Base-by-base conservation (phyloP, 2,329 filamentous ascomycete species). In the Ophiocordyceps sinensis region DNA sequence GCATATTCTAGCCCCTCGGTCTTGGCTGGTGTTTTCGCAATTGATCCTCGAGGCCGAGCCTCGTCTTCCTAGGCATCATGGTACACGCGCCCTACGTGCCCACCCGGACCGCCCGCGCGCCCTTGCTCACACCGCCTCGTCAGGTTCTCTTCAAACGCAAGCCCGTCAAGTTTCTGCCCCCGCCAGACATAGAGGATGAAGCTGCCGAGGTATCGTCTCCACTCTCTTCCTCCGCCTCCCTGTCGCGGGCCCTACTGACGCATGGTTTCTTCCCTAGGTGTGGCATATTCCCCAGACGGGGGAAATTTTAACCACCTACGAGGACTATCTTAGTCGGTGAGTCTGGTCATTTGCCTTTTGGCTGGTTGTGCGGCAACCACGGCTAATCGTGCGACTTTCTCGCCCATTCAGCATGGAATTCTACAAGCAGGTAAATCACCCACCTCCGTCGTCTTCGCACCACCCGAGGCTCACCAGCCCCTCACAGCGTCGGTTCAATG, bases 81-180 rank as follows among this genome's bases (percentile, higher is more conserved):
- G 44, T 49, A 46, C 38, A 37, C 5, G 29, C 15, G 26, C 15
- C 7, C 14, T n/a, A 28, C 30, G 8, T 6, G 30, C 30, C 12
- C 13, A 6, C 13, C 30, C 7, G 12, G 30, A 15, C 30, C 7
- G 14, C 10, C 29, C 14, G n/a, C 30, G n/a, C n/a, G 12, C 12
- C 30, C n/a, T 32, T 15, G 30, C n/a, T 13, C 30, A 32, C 30
- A 13, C n/a, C 30, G 30, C 13, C 30, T 32, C 5, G 28, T 28
- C 44, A 96, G 89, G 89, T 98, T 52, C 74, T 94, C 49, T 95
- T 85, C 64, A 96, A 96, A 68, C 79, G 91, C 54, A 96, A 96
- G 65, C 88, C 88, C 43, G 87, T 96, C 56, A 79, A 85, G 64
- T 83, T 86, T 58, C 68, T 88, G 50, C 73, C 82, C 39, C 71